Conservation (phyloP, 1,139 yeast genomes). For the Geotrichum klebahnii region DNA sequence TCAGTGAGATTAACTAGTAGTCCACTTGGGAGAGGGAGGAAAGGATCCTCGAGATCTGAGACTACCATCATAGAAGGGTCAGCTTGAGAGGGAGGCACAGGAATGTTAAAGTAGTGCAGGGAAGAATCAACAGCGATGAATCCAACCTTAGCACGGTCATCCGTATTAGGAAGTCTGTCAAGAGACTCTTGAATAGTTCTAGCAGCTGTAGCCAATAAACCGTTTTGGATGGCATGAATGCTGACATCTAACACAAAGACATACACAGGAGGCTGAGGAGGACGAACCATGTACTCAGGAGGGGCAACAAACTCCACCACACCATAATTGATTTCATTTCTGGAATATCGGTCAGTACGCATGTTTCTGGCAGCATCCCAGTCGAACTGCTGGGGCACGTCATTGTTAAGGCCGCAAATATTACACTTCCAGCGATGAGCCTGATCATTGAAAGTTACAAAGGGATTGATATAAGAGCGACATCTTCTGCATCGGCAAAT, state of each 20-base stretch:
- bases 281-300: constrained; percentile 85
- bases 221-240: constrained; percentile 69
- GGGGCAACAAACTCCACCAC: constrained; percentile 94
- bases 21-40: constrained; percentile 82
- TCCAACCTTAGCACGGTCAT: constrained; percentile 78
- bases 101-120: constrained; percentile 74
- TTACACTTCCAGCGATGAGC: constrained; percentile 94
- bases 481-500: constrained; percentile 96
- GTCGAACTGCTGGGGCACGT: constrained; percentile 80
- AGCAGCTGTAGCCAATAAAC: constrained; percentile 81
- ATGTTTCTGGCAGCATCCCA: constrained; percentile 57
- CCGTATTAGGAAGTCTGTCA: constrained; percentile 82
- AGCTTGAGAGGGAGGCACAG: constrained; percentile 42
- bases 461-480: constrained; percentile 91
- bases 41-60: constrained; percentile 86
- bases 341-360: constrained; percentile 61
- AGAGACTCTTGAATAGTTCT: constrained; percentile 81
- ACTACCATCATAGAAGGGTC: constrained; percentile 73
- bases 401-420: constrained; percentile 84
- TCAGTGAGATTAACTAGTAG: constrained; percentile 71
- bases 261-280: constrained; percentile 91
- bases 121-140: constrained; percentile 85
- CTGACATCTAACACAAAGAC: constrained; percentile 86
- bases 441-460: constrained; percentile 70
- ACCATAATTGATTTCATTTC: constrained; percentile 79